Base-by-base conservation (phyloP, 169 alveolate genomes). In the Fabrea salina region DNA sequence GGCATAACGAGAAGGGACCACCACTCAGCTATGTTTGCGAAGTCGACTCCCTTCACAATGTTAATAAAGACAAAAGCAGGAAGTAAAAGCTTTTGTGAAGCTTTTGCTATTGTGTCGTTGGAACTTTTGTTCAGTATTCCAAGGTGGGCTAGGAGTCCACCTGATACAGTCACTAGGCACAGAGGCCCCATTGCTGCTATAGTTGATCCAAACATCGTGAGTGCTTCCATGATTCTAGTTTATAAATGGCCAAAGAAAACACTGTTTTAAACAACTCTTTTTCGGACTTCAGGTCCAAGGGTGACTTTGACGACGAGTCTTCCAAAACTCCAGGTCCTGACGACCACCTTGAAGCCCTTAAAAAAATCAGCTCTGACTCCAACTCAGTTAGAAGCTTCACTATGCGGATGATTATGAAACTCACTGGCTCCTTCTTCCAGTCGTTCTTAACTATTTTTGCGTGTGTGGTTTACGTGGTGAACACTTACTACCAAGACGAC, bases 401-500 rank as follows among this genome's bases (percentile, higher is more conserved):
- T 4, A 39, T 39, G 11, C 37, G 13, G 19, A 19, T 82, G 44
- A 22, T 82, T 5, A 43, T 58, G 57, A 79, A 82, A 53, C 54
- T 82, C 4, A 37, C 75, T 8, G 74, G 83, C 5, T 50, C 57
- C 19, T 40, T 82, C 7, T 82, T 56, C 54, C 80, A 82, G 58
- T 43, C 83, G 0, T 8, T 61, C 1, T 51, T 82, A n/a, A 72
- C 75, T 43, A 49, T 82, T 7, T 82, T 74, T 54, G 74, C 87
- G 8, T 82, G 87, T 64, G 58, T 56, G 5, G 61, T 82, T 4
- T 82, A 82, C 54, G 80, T 82, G 4, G 72, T 49, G 4, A 50
- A 74, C 3, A 71, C 80, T 6, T 82, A 82, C 39, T 30, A 11
- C 5, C 40, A 32, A 16, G 50, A 49, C 33, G 58, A 44, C 1